A percentile compares a stretch with the other conserved stretches of the same genome.
phyloP scores from a whole-genome alignment of 2,329 filamentous ascomycete genomes.

The Penicillium sp. region DNA sequence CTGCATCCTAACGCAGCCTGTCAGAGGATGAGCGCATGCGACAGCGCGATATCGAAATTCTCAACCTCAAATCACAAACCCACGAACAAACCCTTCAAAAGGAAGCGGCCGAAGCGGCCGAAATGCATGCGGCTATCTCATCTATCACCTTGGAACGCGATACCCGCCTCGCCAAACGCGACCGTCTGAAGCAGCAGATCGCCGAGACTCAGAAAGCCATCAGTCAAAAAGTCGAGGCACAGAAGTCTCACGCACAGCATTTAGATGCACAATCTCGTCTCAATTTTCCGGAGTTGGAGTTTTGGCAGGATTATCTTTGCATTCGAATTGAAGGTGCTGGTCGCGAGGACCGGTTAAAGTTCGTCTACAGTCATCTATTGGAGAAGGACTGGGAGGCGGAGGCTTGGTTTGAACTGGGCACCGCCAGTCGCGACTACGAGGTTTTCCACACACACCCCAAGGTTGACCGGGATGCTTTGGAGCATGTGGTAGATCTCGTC shows the following conservation, averaged over 20 bases:
- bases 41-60: constrained; percentile 80
- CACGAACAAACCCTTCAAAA: constrained; percentile 57
- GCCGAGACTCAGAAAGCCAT: constrained; percentile 48
- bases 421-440: constrained; percentile 76
- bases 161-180: constrained; percentile 53
- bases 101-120: constrained; percentile 59
- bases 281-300: constrained; percentile 90
- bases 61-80: constrained; percentile 54
- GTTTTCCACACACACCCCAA: constrained; percentile 75
- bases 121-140: constrained; percentile 61
- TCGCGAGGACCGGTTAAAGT: constrained; percentile 78
- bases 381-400: constrained; percentile 85
- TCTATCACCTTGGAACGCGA: constrained; percentile 56
- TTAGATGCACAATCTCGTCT: constrained; percentile 80
- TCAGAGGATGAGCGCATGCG: constrained; percentile 89
- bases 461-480: constrained; percentile 54
- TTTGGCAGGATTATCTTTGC: constrained; percentile 91
- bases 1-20: constrained; percentile 1
- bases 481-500: constrained; percentile 54
- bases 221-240: constrained; percentile 44
- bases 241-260: constrained; percentile 58
- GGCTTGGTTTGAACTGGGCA: constrained; percentile 90
- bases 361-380: constrained; percentile 82
- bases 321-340: constrained; percentile 86
- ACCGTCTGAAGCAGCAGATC: constrained; percentile 56